phyloP scores from a whole-genome alignment of 169 alveolate genomes.

The Besnoitia besnoiti region DNA sequence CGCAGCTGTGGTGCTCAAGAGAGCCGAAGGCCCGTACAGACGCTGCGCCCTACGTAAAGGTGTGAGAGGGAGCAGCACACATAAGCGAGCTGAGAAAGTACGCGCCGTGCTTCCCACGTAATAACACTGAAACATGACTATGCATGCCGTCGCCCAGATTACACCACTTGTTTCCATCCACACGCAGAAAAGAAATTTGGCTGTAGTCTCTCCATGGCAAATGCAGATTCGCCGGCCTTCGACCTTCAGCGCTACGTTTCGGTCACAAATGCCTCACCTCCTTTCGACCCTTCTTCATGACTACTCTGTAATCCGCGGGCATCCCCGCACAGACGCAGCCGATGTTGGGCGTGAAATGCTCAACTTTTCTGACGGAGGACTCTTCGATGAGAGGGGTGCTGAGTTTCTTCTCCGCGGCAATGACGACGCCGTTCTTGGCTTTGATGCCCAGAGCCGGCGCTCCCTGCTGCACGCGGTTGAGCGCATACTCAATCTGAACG shows the following conservation, averaged over 20 bases:
- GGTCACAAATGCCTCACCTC: slow-evolving; percentile 70
- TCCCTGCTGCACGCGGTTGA: slow-evolving; percentile 83
- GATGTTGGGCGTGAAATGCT: slow-evolving; percentile 91
- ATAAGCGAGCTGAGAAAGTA: no score
- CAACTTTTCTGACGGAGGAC: slow-evolving; percentile 88
- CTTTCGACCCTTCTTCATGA: slow-evolving; percentile 84
- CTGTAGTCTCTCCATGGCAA: no score
- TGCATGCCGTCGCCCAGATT: no score
- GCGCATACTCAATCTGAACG: slow-evolving; percentile 97
- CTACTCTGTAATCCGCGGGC: slow-evolving; percentile 98
- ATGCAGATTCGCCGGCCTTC: no score
- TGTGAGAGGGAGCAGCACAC: no score
- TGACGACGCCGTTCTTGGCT: slow-evolving; percentile 93
- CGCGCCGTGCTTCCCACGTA: no score
- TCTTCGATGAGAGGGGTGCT: slow-evolving; percentile 83
- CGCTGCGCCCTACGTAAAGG: no score
- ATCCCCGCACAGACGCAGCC: slow-evolving; percentile 95
- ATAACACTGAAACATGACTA: no score
- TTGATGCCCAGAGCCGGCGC: slow-evolving; percentile 70
- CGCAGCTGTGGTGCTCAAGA: no score
- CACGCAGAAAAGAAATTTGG: no score
- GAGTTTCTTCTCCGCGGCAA: slow-evolving; percentile 93
- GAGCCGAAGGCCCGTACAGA: no score
- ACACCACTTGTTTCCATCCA: no score
- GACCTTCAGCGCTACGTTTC: neutral